phyloP scores from a whole-genome alignment of 345 rosid genomes.

The Rhodamnia rubescens region DNA sequence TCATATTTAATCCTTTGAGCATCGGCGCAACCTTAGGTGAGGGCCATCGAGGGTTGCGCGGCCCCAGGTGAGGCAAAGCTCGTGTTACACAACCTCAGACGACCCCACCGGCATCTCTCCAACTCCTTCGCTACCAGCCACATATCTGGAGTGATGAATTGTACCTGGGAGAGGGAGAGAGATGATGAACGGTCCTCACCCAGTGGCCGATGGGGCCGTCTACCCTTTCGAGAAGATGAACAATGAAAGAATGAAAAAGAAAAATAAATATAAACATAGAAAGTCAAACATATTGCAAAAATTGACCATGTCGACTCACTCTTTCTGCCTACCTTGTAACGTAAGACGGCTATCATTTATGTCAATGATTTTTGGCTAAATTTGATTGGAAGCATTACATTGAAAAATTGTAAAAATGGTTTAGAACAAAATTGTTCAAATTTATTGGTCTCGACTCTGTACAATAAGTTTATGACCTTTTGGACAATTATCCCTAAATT shows the following conservation, averaged over 20 bases:
- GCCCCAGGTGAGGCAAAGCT: not conserved
- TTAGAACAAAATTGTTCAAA: not conserved
- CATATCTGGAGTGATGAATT: no score
- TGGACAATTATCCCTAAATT: not conserved
- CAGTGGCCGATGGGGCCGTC: no score
- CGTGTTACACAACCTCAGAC: not conserved
- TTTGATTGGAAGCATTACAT: fast-evolving
- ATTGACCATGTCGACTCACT: not conserved
- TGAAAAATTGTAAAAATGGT: not conserved
- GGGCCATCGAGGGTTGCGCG: not conserved
- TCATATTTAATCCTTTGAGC: not conserved
- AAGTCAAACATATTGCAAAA: not conserved
- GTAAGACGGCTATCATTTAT: fast-evolving
- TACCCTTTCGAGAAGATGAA: not conserved
- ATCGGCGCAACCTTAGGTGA: not conserved
- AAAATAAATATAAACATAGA: not conserved
- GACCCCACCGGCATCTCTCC: not conserved
- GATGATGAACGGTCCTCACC: constrained; percentile 71
- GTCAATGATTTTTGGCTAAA: fast-evolving
- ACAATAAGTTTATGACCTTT: not conserved
- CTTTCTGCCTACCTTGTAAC: fast-evolving
- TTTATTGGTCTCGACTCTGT: fast-evolving
- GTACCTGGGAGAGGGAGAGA: no score
- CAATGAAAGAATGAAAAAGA: not conserved
- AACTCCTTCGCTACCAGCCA: not conserved